Conservation (phyloP, 805 yeast genomes). For the Lipomyces yamanashiensis region DNA sequence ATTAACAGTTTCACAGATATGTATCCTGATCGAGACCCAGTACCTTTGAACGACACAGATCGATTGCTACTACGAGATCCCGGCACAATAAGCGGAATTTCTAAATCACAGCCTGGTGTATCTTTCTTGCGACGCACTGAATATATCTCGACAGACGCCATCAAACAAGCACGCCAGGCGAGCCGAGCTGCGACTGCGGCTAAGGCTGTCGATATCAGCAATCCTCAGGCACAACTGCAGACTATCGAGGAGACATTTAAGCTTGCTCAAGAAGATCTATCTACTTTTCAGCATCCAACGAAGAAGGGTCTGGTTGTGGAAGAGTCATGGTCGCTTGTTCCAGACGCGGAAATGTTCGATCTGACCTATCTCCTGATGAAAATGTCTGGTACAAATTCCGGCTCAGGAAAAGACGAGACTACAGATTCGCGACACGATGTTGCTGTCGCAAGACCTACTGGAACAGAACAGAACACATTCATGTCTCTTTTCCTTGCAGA, state of each 20-base stretch:
- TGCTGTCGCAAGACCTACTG: conserved; percentile 72
- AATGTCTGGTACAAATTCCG: conserved; percentile 56
- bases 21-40: conserved; percentile 29
- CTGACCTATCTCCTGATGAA: conserved; percentile 68
- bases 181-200: conserved; percentile 39
- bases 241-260: conserved; percentile 82
- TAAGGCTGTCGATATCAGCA: conserved; percentile 42
- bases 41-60: conserved; percentile 44
- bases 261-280: conserved; percentile 50
- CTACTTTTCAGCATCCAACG: conserved; percentile 71
- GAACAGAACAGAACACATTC: conserved; percentile 75
- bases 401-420: conserved; percentile 42
- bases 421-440: conserved; percentile 42
- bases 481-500: conserved; percentile 67
- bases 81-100: conserved; percentile 48
- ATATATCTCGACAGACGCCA: conserved; percentile 72
- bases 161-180: conserved; percentile 39
- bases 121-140: conserved; percentile 94
- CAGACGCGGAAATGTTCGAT: conserved; percentile 91
- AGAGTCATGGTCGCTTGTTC: conserved; percentile 77
- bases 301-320: conserved; percentile 76
- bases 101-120: conserved; percentile 49
- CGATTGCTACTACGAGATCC: conserved; percentile 80
- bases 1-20: conserved; percentile 8
- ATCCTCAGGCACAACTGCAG: conserved; percentile 65